Conservation (phyloP, 2,329 filamentous ascomycete species). For the Epichloe sylvatica region DNA sequence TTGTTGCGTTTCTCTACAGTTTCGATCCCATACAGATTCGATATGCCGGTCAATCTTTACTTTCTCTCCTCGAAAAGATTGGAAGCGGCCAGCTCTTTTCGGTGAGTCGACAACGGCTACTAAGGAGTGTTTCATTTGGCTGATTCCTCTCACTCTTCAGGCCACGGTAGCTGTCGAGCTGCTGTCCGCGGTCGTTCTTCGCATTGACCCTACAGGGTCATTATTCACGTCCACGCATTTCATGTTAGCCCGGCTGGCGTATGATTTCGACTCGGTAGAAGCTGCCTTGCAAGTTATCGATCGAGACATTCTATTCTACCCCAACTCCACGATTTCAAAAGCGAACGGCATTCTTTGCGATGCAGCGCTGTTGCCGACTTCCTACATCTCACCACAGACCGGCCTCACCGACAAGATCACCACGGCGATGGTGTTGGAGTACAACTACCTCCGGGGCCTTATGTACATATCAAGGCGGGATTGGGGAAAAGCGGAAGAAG, state of each 20-base stretch:
- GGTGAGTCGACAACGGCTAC: slow-evolving; percentile 19
- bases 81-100: slow-evolving; percentile 26
- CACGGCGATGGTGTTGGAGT: slow-evolving; percentile 45
- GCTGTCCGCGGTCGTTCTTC: slow-evolving; percentile 41
- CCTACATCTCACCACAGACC: slow-evolving; percentile 46
- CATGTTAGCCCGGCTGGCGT: slow-evolving; percentile 42
- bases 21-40: slow-evolving; percentile 40
- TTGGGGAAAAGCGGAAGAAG: slow-evolving; percentile 48
- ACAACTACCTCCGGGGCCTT: slow-evolving; percentile 51
- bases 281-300: slow-evolving; percentile 48
- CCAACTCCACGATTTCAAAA: slow-evolving; percentile 27
- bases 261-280: slow-evolving; percentile 37
- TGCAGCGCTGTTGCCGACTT: slow-evolving; percentile 27
- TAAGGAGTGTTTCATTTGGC: background rate
- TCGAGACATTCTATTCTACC: slow-evolving; percentile 52
- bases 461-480: slow-evolving; percentile 46
- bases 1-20: slow-evolving; percentile 30
- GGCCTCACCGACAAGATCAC: slow-evolving; percentile 43
- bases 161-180: slow-evolving; percentile 31
- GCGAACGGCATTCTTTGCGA: slow-evolving; percentile 32
- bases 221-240: slow-evolving; percentile 54
- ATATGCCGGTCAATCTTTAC: slow-evolving; percentile 32
- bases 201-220: slow-evolving; percentile 51
- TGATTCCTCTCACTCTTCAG: slow-evolving; percentile 16
- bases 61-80: slow-evolving; percentile 29